These are phyloP conservation scores for Lantana camara DNA, from an alignment of 257 asterid species.

Conservation along the genomic window DNA sequence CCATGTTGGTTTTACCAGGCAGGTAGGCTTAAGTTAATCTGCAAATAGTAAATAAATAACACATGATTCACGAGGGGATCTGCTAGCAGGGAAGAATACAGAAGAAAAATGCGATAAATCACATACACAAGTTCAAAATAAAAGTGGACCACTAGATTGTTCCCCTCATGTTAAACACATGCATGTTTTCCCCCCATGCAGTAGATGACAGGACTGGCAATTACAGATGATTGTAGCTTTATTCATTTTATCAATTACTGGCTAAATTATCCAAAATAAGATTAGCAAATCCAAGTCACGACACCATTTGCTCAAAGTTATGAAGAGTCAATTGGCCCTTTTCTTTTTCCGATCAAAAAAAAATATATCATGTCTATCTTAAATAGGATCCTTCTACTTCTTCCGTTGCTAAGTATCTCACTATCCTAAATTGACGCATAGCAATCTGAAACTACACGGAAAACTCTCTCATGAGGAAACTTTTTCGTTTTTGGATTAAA, in stretches of 20 bases:
- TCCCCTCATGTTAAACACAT: not conserved
- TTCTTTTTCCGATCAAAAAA: not conserved
- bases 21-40: slow-evolving; percentile 23
- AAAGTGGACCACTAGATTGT: slow-evolving; percentile 1
- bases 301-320: slow-evolving; percentile 4
- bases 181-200: not conserved
- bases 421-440: not conserved
- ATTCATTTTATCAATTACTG: not conserved
- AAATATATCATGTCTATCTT: not conserved
- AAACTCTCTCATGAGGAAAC: not conserved
- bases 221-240: not conserved
- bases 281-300: slow-evolving; percentile 6
- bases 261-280: not conserved
- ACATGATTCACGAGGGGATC: not conserved
- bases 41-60: slow-evolving; percentile 8
- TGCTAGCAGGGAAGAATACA: not conserved
- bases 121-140: not conserved
- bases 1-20: slow-evolving; percentile 39
- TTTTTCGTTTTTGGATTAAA: not conserved
- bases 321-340: not conserved
- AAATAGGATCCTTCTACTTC: slow-evolving; percentile 1
- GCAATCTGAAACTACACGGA: not conserved
- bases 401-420: not conserved
- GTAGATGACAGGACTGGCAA: not conserved
- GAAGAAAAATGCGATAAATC: not conserved